Percentiles rank a stretch among this genome's conserved stretches.
Evolutionary conservation across 306 rosid species (phyloP).

Genomic region (Medicago lupulina): DNA sequence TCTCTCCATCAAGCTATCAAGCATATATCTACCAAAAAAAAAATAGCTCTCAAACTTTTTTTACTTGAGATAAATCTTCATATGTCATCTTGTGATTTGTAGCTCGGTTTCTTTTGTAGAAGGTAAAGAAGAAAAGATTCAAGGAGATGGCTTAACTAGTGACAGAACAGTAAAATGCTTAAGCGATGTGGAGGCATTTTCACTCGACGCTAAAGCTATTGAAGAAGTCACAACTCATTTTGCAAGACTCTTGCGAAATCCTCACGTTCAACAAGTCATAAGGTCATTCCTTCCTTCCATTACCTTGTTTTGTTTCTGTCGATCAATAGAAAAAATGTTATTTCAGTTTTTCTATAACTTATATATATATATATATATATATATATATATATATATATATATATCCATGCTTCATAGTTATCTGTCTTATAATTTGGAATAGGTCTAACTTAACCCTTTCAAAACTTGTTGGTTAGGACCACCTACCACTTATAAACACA

Average conservation of each 20-base stretch:
- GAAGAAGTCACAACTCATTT: conserved; percentile 80
- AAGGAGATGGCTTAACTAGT: conserved; percentile 48
- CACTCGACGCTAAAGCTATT: conserved; percentile 72
- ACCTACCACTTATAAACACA: too few relatives aligned
- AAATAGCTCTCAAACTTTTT: too few relatives aligned
- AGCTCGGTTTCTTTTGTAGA: conserved; percentile 51
- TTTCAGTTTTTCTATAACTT: not conserved
- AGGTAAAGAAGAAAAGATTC: conserved; percentile 60
- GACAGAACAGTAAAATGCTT: conserved; percentile 65
- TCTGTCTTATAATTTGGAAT: too few relatives aligned
- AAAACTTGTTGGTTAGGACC: too few relatives aligned
- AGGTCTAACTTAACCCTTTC: too few relatives aligned
- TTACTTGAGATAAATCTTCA: not conserved
- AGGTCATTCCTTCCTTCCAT: conserved; percentile 53
- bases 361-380: too few relatives aligned
- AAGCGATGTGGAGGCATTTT: conserved; percentile 81
- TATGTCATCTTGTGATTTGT: not conserved
- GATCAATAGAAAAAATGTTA: not conserved
- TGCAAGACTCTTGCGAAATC: conserved; percentile 74
- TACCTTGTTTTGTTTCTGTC: not conserved
- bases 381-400: too few relatives aligned
- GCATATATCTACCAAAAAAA: too few relatives aligned
- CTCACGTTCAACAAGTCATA: conserved; percentile 77
- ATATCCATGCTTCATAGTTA: not conserved
- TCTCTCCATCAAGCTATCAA: not conserved